These are phyloP conservation scores for Phanerochaete sordida DNA, from an alignment of 768 basidiomycete species.

Conservation along the genomic window DNA sequence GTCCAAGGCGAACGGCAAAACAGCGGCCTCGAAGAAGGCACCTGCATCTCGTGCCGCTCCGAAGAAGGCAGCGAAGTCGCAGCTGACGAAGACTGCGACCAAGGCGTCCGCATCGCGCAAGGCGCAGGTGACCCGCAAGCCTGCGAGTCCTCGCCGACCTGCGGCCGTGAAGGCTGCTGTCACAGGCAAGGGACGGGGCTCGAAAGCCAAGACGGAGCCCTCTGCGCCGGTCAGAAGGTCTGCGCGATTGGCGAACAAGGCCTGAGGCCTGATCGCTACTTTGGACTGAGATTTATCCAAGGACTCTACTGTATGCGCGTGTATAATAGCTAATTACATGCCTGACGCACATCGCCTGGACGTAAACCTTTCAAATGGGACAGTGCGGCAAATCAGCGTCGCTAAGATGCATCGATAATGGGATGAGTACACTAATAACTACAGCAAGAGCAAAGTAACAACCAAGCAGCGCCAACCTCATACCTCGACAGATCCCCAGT, in stretches of 20 bases:
- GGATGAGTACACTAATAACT: neutral
- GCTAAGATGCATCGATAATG: too few relatives aligned
- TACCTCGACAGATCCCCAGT: conserved; percentile 3
- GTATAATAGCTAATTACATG: too few relatives aligned
- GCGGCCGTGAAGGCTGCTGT: neutral
- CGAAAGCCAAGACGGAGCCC: neutral
- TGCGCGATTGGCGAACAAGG: neutral
- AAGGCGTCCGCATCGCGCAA: neutral
- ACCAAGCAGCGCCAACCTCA: neutral
- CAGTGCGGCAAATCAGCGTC: too few relatives aligned
- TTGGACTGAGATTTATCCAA: too few relatives aligned
- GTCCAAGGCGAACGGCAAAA: neutral
- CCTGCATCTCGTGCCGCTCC: neutral
- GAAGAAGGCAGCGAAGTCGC: neutral
- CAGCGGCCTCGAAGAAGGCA: neutral
- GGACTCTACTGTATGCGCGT: too few relatives aligned
- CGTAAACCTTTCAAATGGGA: too few relatives aligned
- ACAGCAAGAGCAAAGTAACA: neutral
- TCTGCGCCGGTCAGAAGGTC: neutral
- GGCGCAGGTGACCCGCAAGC: neutral
- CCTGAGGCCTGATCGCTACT: too few relatives aligned
- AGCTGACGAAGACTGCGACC: neutral
- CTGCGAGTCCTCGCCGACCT: neutral
- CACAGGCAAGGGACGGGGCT: neutral
- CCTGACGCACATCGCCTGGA: too few relatives aligned